phyloP scores from a whole-genome alignment of 2,329 filamentous ascomycete genomes.

The Chalara sp. region DNA sequence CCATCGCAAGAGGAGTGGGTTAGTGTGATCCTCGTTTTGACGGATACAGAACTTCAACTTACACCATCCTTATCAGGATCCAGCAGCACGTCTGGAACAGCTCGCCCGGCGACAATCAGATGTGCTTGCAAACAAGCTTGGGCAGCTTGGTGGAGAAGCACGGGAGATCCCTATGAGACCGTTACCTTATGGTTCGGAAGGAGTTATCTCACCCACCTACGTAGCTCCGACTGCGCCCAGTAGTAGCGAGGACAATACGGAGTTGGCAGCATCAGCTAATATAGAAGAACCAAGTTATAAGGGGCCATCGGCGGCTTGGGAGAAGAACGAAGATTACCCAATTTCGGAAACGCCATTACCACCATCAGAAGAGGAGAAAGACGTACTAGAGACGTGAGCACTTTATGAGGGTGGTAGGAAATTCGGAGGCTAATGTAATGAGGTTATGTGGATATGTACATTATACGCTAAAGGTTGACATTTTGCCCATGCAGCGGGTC shows the following conservation, averaged over 20 bases:
- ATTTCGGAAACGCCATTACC: slow-evolving; percentile 29
- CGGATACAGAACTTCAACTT: not conserved
- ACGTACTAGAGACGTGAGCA: slow-evolving; percentile 21
- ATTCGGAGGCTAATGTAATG: no score
- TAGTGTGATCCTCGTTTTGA: slow-evolving; percentile 50
- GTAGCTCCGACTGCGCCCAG: slow-evolving; percentile 30
- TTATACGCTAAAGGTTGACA: no score
- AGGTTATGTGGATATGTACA: no score
- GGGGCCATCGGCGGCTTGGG: slow-evolving; percentile 44
- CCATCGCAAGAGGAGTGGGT: slow-evolving; percentile 90
- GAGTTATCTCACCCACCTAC: slow-evolving; percentile 37
- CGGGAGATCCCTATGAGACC: slow-evolving; percentile 40
- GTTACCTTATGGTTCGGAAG: slow-evolving; percentile 48
- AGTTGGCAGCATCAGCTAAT: slow-evolving; percentile 9
- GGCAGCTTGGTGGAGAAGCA: slow-evolving; percentile 24
- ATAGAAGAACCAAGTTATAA: slow-evolving; percentile 41
- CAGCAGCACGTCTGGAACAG: slow-evolving; percentile 61
- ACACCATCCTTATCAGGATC: slow-evolving; percentile 49
- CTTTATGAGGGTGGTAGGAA: no score
- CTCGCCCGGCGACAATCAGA: slow-evolving; percentile 61
- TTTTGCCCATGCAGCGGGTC: not conserved
- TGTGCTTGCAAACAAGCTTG: slow-evolving; percentile 48
- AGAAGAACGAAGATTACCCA: slow-evolving; percentile 40
- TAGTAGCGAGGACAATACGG: not conserved
- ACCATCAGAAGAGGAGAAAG: slow-evolving; percentile 26